A percentile compares a stretch with the other conserved stretches of the same genome.
Evolutionary conservation across 192 early-diverging fungal genomes (phyloP).

Genomic region (Lunasporangiospora selenospora): DNA sequence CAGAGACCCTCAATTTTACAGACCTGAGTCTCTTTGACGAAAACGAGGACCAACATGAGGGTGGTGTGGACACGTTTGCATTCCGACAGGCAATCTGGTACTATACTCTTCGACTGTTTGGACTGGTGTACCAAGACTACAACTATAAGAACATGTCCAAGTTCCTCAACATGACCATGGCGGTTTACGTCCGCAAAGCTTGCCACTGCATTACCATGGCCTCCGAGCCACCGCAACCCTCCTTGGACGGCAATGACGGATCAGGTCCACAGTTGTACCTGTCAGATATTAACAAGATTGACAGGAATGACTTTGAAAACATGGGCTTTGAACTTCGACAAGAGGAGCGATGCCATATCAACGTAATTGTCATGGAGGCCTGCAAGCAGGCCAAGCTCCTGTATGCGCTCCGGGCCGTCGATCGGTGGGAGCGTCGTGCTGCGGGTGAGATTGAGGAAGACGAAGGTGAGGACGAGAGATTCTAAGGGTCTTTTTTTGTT

Average conservation of each 20-base stretch:
- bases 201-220: conserved; percentile 45
- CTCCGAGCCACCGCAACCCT: neutral
- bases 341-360: conserved; percentile 66
- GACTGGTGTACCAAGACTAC: conserved; percentile 62
- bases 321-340: conserved; percentile 60
- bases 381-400: conserved; percentile 62
- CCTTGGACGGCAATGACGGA: neutral
- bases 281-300: conserved; percentile 43
- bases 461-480: conserved; percentile 40
- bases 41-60: conserved; percentile 49
- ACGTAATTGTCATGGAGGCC: conserved; percentile 58
- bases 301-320: conserved; percentile 56
- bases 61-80: conserved; percentile 59
- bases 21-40: conserved; percentile 59
- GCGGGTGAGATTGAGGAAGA: conserved; percentile 29
- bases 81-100: conserved; percentile 64
- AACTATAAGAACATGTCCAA: conserved; percentile 51
- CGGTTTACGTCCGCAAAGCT: conserved; percentile 53
- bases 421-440: conserved; percentile 30
- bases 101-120: conserved; percentile 59
- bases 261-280: conserved; percentile 15
- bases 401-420: conserved; percentile 54
- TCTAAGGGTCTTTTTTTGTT: conserved; percentile 9
- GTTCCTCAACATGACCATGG: conserved; percentile 54
- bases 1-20: conserved; percentile 58